phyloP scores from a whole-genome alignment of 768 basidiomycete genomes.

The Panaeolus cyanescens region DNA sequence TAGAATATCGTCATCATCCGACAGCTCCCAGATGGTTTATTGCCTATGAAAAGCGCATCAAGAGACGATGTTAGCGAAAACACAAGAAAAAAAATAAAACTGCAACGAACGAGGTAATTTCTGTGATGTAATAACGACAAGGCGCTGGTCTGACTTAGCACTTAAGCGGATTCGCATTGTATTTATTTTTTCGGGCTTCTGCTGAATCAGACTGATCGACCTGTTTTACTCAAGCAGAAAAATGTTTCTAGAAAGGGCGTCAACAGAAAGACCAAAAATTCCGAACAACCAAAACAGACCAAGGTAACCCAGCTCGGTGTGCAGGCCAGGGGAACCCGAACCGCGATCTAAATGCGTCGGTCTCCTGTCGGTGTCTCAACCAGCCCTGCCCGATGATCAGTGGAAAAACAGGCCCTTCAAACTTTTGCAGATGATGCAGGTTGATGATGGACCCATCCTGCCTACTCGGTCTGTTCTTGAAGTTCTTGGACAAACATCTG shows the following conservation, averaged over 20 bases:
- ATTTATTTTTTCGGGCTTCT: neutral
- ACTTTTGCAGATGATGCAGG: neutral
- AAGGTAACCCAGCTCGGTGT: neutral
- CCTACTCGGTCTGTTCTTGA: no score
- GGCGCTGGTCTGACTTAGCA: neutral
- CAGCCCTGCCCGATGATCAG: neutral
- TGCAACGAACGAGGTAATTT: no score
- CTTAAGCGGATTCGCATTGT: slow-evolving; percentile 1
- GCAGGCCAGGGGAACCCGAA: neutral
- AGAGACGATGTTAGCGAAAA: neutral
- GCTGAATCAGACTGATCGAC: neutral
- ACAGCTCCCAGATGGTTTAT: neutral
- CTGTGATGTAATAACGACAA: neutral
- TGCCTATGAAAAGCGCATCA: neutral
- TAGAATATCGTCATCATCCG: neutral
- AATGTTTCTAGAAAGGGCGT: neutral
- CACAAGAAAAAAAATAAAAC: neutral
- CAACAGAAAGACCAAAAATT: neutral
- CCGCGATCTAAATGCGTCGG: neutral
- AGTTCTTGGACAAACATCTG: neutral
- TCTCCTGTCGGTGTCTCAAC: no score
- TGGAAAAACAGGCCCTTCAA: neutral
- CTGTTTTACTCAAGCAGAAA: neutral
- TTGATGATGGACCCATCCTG: no score
- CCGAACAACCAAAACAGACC: neutral